phyloP scores from a whole-genome alignment of 106 monocot species.

The Acorus calamus region DNA sequence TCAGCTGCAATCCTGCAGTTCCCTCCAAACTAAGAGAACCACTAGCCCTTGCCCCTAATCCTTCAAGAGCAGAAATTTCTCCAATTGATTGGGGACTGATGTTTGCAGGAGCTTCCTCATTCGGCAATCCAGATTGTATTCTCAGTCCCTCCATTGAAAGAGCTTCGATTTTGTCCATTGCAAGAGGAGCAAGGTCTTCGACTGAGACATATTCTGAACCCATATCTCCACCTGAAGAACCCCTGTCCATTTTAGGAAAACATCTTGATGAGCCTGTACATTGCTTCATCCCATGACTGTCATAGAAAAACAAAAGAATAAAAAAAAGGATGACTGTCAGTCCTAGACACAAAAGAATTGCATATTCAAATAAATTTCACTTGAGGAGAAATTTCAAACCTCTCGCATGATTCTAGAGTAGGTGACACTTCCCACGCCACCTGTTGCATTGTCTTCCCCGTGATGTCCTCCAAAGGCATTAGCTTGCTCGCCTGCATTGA shows the following conservation, averaged over 20 bases:
- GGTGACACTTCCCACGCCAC: slow-evolving; percentile 68
- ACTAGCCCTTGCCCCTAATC: slow-evolving; percentile 26
- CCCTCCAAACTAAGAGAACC: slow-evolving; percentile 59
- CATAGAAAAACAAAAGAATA: background rate
- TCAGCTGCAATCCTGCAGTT: slow-evolving; percentile 71
- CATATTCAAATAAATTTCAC: background rate
- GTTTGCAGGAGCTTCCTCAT: slow-evolving; percentile 70
- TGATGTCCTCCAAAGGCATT: slow-evolving; percentile 96
- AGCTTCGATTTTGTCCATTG: slow-evolving; percentile 96
- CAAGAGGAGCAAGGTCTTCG: slow-evolving; percentile 93
- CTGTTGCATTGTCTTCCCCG: slow-evolving; percentile 77
- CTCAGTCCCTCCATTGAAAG: slow-evolving; percentile 87
- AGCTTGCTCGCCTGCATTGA: slow-evolving; percentile 79
- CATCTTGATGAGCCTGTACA: slow-evolving; percentile 21
- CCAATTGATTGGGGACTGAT: slow-evolving; percentile 49
- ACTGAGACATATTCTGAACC: slow-evolving; percentile 75
- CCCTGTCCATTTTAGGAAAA: too few relatives aligned
- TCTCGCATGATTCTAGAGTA: slow-evolving; percentile 35
- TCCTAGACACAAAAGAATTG: background rate
- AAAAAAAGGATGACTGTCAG: too few relatives aligned
- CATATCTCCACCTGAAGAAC: slow-evolving; percentile 4
- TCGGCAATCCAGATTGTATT: slow-evolving; percentile 91
- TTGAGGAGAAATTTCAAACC: slow-evolving; percentile 19
- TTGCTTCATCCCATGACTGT: slow-evolving; percentile 22
- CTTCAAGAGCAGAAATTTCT: slow-evolving; percentile 63